phyloP scores from a whole-genome alignment of 2,329 filamentous ascomycete genomes.

The Calonectria multiphialidica region DNA sequence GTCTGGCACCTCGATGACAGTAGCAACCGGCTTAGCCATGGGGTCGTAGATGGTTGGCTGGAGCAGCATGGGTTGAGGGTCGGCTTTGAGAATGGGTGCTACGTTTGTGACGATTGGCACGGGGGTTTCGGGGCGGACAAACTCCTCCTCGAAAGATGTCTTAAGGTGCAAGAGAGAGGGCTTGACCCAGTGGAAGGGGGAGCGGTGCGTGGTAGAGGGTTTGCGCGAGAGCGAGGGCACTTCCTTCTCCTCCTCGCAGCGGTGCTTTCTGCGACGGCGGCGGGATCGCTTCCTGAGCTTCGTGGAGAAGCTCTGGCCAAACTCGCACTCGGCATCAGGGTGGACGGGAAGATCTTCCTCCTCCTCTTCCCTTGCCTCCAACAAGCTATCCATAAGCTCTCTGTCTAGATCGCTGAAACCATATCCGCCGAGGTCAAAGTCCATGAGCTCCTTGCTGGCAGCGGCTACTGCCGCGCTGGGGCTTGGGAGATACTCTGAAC shows the following conservation, averaged over 20 bases:
- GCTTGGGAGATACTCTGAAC: conserved; percentile 55
- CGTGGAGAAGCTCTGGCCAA: conserved; percentile 56
- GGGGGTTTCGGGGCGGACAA: conserved; percentile 43
- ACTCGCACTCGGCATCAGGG: conserved; percentile 26
- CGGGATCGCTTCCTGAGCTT: conserved; percentile 60
- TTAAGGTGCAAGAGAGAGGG: conserved; percentile 40
- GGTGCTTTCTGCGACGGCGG: conserved; percentile 53
- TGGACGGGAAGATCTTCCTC: conserved; percentile 6
- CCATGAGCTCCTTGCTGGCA: conserved; percentile 62
- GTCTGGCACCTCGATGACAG: conserved; percentile 43
- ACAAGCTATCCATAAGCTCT: conserved; percentile 46
- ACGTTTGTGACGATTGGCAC: conserved; percentile 49
- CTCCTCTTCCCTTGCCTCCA: conserved; percentile 20
- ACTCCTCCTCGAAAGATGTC: conserved; percentile 41
- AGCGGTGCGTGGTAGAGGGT: conserved; percentile 31
- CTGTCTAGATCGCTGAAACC: conserved; percentile 51
- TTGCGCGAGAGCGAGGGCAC: conserved; percentile 34
- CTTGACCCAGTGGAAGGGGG: conserved; percentile 41
- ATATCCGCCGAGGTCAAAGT: conserved; percentile 54
- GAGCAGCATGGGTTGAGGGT: conserved; percentile 65
- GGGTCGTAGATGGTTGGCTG: conserved; percentile 71
- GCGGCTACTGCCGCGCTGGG: conserved; percentile 68
- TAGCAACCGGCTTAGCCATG: conserved; percentile 23
- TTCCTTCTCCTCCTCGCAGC: conserved; percentile 43
- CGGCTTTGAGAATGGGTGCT: conserved; percentile 62